These are phyloP conservation scores for Umbelopsis vinacea DNA, from an alignment of 192 early-diverging fungal genomes.

Conservation along the genomic window DNA sequence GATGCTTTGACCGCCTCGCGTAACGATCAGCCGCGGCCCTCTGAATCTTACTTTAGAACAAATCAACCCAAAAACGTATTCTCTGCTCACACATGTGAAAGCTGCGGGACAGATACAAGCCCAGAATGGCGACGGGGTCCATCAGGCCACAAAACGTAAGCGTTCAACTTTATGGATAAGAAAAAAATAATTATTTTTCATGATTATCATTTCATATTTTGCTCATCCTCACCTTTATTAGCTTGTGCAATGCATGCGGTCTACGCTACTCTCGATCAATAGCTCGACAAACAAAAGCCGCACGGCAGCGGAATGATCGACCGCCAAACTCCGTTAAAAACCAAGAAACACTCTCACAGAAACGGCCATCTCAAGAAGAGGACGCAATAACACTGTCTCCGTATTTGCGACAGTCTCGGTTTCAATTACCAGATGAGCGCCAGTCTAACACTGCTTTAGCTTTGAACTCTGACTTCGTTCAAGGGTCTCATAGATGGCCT, in stretches of 20 bases:
- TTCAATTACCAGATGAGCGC: background rate
- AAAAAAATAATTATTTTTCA: background rate
- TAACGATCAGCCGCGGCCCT: background rate
- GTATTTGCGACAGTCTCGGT: conserved; percentile 1
- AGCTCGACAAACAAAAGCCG: conserved; percentile 24
- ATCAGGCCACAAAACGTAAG: conserved; percentile 43
- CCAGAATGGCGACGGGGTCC: conserved; percentile 44
- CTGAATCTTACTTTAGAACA: conserved; percentile 1
- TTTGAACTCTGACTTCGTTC: background rate
- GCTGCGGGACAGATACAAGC: conserved; percentile 37
- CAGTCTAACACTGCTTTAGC: background rate
- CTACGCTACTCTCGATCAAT: conserved; percentile 55
- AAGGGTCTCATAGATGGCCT: background rate
- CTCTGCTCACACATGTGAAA: conserved; percentile 28
- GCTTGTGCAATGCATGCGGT: conserved; percentile 65
- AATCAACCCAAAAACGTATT: conserved; percentile 8
- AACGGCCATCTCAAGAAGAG: background rate
- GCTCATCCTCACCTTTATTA: background rate
- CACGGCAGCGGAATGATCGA: background rate
- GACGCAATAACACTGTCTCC: background rate
- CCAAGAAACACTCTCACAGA: background rate
- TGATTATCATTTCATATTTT: background rate
- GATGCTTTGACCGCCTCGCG: background rate
- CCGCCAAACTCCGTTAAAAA: no score
- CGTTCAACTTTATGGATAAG: background rate